Conservation (phyloP, 2,329 filamentous ascomycete species). For the Aspergillus sp. region DNA sequence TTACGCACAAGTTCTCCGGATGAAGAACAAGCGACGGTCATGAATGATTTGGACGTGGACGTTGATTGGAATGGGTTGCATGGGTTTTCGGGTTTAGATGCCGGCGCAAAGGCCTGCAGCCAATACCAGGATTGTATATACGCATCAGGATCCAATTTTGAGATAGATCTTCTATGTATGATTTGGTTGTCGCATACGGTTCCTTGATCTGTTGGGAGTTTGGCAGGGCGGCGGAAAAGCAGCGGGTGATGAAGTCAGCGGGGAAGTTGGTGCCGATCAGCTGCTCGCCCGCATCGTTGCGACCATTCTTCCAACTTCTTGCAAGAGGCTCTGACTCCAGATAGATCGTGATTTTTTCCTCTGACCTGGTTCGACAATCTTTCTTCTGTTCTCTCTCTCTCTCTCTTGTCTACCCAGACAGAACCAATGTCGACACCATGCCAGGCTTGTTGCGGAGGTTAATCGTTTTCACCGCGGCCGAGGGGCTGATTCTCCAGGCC, state of each 20-base stretch:
- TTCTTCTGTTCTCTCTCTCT: not conserved
- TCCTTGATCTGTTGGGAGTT: not conserved
- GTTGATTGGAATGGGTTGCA: conserved; percentile 10
- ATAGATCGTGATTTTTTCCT: not conserved
- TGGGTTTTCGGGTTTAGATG: conserved; percentile 10
- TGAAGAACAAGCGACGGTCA: conserved; percentile 15
- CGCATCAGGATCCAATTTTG: conserved; percentile 16
- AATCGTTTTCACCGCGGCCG: conserved; percentile 73
- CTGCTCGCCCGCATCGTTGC: not conserved
- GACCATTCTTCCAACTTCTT: not conserved
- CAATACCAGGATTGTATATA: conserved; percentile 24
- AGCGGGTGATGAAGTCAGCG: conserved; percentile 1
- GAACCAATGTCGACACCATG: conserved; percentile 50
- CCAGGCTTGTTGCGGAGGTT: conserved; percentile 76
- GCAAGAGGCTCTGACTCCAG: not conserved
- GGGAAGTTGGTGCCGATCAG: not conserved
- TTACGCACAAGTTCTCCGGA: conserved; percentile 14
- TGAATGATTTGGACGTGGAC: conserved; percentile 15
- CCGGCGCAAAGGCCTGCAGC: conserved; percentile 16
- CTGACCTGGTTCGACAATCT: not conserved
- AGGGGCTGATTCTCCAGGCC: conserved; percentile 79
- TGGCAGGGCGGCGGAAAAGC: conserved; percentile 4
- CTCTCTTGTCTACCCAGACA: conserved; percentile 3
- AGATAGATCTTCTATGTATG: conserved; percentile 16
- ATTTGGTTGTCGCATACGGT: no score